Evolutionary conservation across 164 flowering plant species (phyloP), one percentile per base, ranked within the genome.

Genomic region (Nelumbo lutea): DNA sequence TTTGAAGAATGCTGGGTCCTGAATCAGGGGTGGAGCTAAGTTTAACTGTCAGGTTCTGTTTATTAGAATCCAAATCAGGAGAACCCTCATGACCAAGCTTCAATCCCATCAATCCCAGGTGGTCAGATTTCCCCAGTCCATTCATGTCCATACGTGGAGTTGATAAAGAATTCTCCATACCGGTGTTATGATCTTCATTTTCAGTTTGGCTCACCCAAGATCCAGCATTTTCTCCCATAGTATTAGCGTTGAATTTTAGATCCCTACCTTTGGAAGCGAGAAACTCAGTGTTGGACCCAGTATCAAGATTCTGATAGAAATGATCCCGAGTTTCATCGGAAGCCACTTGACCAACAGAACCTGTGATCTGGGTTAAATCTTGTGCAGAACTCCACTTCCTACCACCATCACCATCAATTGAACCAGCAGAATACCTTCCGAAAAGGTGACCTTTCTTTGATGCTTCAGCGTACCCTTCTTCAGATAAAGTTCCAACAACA

Each of bases 1-100:
- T 82, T 77, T 90, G 92, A 69, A 97, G 98, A 76, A 96, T 90
- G 84, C 97, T 93, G 48, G 87, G 92, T 10, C 90, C 91, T 44
- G 83, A 73, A 44, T 90, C 96, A 1, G 79, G 59, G 46, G 72
- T 50, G 46, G 88, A 67, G 68, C 75, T 84, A 48, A 71, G 51
- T 73, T 82, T 86, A 40, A 76, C 43, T 60, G 74, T 46, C 59
- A 76, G 73, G 66, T 78, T 83, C 44, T 81, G 77, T 65, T 81
- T 80, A 72, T 72, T 71, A 61, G 75, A 66, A 48, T 83, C 83
- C 71, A 71, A 9, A 43, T 78, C 83, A 53, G 66, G 42, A 64
- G 73, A 65, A 53, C 62, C 66, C 59, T 82, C 88, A 66, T 59
- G 80, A 42, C 78, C 82, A 68, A 66, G 71, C 42, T 46, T 73